Evolutionary conservation across 2,329 filamentous ascomycete species (phyloP).

Genomic region (Dactylellina sp.): DNA sequence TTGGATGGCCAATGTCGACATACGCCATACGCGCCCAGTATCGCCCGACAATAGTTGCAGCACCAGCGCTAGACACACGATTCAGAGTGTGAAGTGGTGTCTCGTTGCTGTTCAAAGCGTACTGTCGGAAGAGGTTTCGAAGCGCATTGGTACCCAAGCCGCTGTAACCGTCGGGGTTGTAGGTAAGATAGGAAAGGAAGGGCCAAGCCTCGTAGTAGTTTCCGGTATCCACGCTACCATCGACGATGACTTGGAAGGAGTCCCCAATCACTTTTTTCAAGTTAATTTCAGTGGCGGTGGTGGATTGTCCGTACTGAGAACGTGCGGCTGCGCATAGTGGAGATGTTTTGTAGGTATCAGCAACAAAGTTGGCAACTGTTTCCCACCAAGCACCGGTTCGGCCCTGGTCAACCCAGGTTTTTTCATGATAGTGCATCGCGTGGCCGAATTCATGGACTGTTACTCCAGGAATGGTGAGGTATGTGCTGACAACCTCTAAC

Average conservation of each 20-base stretch:
- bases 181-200: conserved; percentile 67
- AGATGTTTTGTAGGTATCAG: conserved; percentile 67
- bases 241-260: conserved; percentile 67
- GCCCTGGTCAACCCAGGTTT: conserved; percentile 64
- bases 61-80: conserved; percentile 63
- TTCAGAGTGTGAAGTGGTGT: conserved; percentile 67
- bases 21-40: conserved; percentile 71
- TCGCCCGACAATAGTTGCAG: conserved; percentile 65
- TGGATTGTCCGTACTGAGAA: conserved; percentile 62
- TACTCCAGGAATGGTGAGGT: conserved; percentile 64
- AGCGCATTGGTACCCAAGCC: conserved; percentile 65
- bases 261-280: conserved; percentile 67
- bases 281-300: conserved; percentile 64
- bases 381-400: conserved; percentile 69
- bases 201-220: conserved; percentile 70
- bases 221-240: conserved; percentile 64
- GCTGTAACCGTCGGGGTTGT: conserved; percentile 66
- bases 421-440: conserved; percentile 65
- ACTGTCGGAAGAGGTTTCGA: conserved; percentile 65
- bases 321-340: conserved; percentile 65
- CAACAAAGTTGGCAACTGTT: conserved; percentile 68
- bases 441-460: conserved; percentile 69
- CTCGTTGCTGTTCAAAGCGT: conserved; percentile 66
- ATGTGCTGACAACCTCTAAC: conserved; percentile 65
- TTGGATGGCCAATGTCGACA: conserved; percentile 67